Evolutionary conservation across 139 green algal genomes (phyloP), one percentile per base, ranked within the genome.

Genomic region (Mesostigma viride): DNA sequence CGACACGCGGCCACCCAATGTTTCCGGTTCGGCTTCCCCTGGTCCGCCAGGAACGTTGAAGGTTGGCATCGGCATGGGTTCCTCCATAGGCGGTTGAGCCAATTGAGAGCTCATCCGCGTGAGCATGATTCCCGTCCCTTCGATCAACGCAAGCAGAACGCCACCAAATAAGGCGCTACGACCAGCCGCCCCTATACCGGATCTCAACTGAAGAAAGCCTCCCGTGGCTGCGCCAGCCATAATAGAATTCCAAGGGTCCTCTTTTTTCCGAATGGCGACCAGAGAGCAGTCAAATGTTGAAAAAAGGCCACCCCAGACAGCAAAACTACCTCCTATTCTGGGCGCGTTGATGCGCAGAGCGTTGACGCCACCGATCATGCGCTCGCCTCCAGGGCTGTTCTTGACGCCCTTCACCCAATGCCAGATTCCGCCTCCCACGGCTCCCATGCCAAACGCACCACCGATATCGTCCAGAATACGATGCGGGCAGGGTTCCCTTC

Each of bases 231-330:
- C 88, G 3, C 91, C 92, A 33, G 88, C 83, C 8, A 80, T 81
- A 64, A 99, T 98, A 22, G 85, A 87, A 75, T 99, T 99, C 90
- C 90, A 98, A 1, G 92, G 94, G 70, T 99, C 94, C 90, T 82
- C 95, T 97, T 35, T 89, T 86, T 17, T 91, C 76, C 4, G 95
- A 17, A 53, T 53, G 40, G 40, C 40, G 22, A 97, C 84, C 1
- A 97, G 76, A 0, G 87, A 90, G 81, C 94, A 99, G 75, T 98
- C 94, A 81, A 97, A 98, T 1, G 88, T 84, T 4, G 87, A 91
- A 75, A 99, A 99, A 2, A 95, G 82, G 22, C 91, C 86, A 44
- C 94, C 94, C 94, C 94, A 99, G 45, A 97, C 92, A 5, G 94
- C 94, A 80, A 99, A 99, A 76, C 87, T 96, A 35, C 94, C 94